These are phyloP conservation scores for Nitzschia putrida DNA, from an alignment of 108 stramenopile species.

Conservation along the genomic window DNA sequence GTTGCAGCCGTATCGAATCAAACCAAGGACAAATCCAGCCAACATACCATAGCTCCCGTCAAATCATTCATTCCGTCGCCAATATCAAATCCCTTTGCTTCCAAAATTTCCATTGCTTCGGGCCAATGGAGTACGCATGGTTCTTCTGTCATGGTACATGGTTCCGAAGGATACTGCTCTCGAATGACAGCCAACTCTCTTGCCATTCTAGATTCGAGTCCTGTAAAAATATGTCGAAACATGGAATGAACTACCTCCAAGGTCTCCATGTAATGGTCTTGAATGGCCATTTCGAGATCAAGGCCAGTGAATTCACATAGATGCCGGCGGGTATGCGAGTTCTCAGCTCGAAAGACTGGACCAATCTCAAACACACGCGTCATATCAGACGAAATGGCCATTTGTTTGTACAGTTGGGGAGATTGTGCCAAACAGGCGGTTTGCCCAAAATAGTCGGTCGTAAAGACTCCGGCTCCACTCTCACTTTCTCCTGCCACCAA, in stretches of 20 bases:
- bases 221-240: slow-evolving; percentile 95
- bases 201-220: slow-evolving; percentile 79
- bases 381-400: slow-evolving; percentile 95
- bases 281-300: slow-evolving; percentile 96
- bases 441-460: slow-evolving; percentile 95
- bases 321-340: slow-evolving; percentile 92
- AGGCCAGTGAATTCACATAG: slow-evolving; percentile 96
- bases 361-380: slow-evolving; percentile 94
- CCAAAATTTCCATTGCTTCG: slow-evolving; percentile 91
- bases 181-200: slow-evolving; percentile 87
- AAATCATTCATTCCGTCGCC: slow-evolving; percentile 90
- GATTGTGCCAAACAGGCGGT: slow-evolving; percentile 97
- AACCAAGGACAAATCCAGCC: not conserved
- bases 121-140: slow-evolving; percentile 96
- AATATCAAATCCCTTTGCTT: slow-evolving; percentile 74
- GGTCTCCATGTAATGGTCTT: slow-evolving; percentile 95
- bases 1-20: not conserved
- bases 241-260: slow-evolving; percentile 86
- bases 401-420: slow-evolving; percentile 98
- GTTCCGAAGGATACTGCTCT: slow-evolving; percentile 89
- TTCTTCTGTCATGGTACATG: slow-evolving; percentile 90
- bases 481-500: slow-evolving; percentile 95
- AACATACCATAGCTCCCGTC: slow-evolving; percentile 70
- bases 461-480: slow-evolving; percentile 95
- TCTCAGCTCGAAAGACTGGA: slow-evolving; percentile 97